These are phyloP conservation scores for Pseudogymnoascus sp. DNA, from an alignment of 2,329 filamentous ascomycete species.

Conservation along the genomic window DNA sequence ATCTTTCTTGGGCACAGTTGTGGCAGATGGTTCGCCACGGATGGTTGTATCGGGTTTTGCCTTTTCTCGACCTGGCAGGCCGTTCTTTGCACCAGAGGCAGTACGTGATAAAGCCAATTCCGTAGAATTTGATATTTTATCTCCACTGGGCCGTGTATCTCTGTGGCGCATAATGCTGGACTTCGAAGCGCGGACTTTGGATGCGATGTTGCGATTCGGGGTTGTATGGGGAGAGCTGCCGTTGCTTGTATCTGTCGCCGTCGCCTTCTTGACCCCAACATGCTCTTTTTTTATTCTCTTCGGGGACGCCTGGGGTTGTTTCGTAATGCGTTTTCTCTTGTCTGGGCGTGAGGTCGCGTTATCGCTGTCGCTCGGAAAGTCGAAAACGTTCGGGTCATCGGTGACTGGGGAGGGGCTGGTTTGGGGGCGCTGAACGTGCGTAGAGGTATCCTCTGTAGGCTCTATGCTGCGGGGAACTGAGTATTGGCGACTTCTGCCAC, in stretches of 20 bases:
- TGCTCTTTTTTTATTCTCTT: neutral
- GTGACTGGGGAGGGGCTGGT: neutral
- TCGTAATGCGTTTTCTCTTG: neutral
- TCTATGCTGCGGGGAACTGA: neutral
- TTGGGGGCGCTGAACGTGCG: neutral
- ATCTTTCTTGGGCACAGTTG: neutral
- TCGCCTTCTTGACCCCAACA: neutral
- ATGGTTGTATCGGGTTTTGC: neutral
- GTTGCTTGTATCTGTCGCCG: neutral
- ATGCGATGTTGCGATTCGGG: neutral
- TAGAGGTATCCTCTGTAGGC: neutral
- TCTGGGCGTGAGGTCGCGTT: conserved; percentile 8
- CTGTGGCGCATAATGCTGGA: neutral
- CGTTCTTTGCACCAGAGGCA: neutral
- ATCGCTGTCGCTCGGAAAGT: conserved; percentile 18
- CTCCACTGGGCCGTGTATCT: neutral
- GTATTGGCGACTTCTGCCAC: neutral
- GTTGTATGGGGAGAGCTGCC: neutral
- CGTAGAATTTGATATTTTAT: neutral
- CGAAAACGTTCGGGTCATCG: conserved; percentile 3
- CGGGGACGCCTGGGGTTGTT: neutral
- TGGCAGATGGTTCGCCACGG: neutral
- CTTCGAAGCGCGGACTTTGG: neutral
- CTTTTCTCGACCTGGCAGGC: neutral
- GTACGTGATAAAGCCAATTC: neutral